phyloP scores from a whole-genome alignment of 139 green algal species.

The Chlorella sp. region DNA sequence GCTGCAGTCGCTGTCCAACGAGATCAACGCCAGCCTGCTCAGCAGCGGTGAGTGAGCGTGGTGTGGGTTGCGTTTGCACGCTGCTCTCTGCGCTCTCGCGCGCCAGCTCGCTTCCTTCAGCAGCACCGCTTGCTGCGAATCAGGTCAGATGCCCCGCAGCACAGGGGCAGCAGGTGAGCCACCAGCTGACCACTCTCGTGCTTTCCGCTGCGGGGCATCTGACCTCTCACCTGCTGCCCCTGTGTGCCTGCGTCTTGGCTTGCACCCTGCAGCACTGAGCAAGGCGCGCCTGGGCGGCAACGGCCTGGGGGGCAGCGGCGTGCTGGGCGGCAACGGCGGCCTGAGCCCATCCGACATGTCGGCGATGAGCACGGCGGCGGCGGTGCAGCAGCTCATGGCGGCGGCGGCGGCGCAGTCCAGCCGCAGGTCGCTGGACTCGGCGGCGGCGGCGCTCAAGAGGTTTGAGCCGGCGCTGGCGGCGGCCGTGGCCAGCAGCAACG shows the following conservation, averaged over 20 bases:
- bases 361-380: constrained; percentile 12
- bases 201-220: too few relatives aligned
- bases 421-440: constrained; percentile 27
- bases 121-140: too few relatives aligned
- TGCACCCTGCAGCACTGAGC: background rate
- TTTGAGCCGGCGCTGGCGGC: constrained; percentile 15
- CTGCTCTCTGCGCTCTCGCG: too few relatives aligned
- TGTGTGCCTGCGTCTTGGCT: too few relatives aligned
- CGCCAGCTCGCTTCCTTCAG: too few relatives aligned
- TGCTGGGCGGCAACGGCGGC: too few relatives aligned
- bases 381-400: constrained; percentile 39
- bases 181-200: too few relatives aligned
- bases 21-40: background rate
- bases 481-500: background rate
- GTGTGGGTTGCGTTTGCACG: too few relatives aligned
- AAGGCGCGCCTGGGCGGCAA: background rate
- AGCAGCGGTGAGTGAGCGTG: constrained; percentile 4
- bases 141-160: too few relatives aligned
- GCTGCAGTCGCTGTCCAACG: constrained; percentile 3
- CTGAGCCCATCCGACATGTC: background rate
- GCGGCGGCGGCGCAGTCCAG: constrained; percentile 27
- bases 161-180: too few relatives aligned
- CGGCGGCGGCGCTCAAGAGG: constrained; percentile 14
- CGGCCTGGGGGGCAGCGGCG: background rate
- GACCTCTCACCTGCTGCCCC: too few relatives aligned